Base-by-base conservation (phyloP, 169 alveolate species). In the Theileria parva region DNA sequence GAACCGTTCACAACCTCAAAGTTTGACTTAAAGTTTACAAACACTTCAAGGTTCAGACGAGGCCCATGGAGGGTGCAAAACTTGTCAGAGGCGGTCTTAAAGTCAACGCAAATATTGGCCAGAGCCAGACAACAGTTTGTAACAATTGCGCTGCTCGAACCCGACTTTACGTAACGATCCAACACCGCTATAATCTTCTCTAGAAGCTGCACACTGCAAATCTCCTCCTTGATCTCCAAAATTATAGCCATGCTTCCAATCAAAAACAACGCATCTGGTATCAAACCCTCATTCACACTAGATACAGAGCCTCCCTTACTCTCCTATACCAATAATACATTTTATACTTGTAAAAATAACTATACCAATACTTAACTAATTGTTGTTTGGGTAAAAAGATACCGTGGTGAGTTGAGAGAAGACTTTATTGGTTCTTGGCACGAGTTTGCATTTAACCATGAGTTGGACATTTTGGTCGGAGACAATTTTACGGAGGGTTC, bases 1-100 rank as follows among this genome's bases (percentile, higher is more conserved):
- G 95, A 95, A n/a, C 96, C 95, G 81, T 95, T 95, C 25, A 92
- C 88, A 37, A 93, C 94, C 71, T 95, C 97, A 88, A 92, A 90
- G 64, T 85, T 87, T 21, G 86, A 87, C 70, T 92, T 77, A 57
- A 91, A 93, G 60, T 92, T 91, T 19, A 78, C 84, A 44, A 93
- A 74, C 13, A 93, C 87, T 23, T 89, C 66, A 30, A 93, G 96
- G 61, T 92, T 92, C 37, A 92, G 66, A 50, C 92, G 95, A 0
- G 97, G 97, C n/a, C 97, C 97, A 25, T 93, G 90, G 51, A 93
- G 74, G 73, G 89, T 84, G 81, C 81, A 73, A 80, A 95, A 95
- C 28, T 90, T 83, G 39, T 86, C 93, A 15, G 92, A 86, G 65
- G 94, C 93, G 37, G 80, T 91, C 68, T 92, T 87, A 76, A 92